Evolutionary conservation across 768 basidiomycete genomes (phyloP).

Genomic region (Dentipellis fragilis): DNA sequence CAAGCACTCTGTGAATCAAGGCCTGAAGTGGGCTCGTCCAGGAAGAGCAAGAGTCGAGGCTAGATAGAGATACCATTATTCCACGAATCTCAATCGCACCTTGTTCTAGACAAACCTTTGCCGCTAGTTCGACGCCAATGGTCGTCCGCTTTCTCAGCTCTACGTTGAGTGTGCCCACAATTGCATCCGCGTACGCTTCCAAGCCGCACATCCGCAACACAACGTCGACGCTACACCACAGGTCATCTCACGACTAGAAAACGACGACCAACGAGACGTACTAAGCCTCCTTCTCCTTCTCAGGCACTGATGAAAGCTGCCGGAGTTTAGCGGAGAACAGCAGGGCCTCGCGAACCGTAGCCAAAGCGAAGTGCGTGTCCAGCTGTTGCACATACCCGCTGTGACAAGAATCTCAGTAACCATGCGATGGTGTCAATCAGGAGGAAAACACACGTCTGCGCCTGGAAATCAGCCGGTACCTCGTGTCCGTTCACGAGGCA

Average conservation of each 20-base stretch:
- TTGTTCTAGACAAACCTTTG: conserved; percentile 33
- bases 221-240: conserved; percentile 34
- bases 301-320: conserved; percentile 55
- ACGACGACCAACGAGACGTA: conserved; percentile 21
- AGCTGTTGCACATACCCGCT: conserved; percentile 83
- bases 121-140: conserved; percentile 81
- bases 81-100: neutral
- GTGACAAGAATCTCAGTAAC: neutral
- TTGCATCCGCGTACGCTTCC: conserved; percentile 53
- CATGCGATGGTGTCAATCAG: conserved; percentile 24
- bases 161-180: conserved; percentile 57
- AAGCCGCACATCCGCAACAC: conserved; percentile 55
- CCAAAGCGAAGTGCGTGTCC: conserved; percentile 69
- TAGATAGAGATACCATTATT: conserved; percentile 10
- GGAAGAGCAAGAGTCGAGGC: conserved; percentile 77
- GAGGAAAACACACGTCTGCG: conserved; percentile 35
- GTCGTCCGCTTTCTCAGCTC: conserved; percentile 77
- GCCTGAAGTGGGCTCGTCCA: conserved; percentile 84
- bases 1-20: conserved; percentile 82
- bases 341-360: conserved; percentile 76
- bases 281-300: conserved; percentile 72
- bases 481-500: conserved; percentile 35
- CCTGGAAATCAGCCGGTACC: conserved; percentile 38
- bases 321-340: conserved; percentile 72
- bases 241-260: neutral